These are phyloP conservation scores for Neurospora sp. DNA, from an alignment of 495 filamentous ascomycete genomes.

Conservation along the genomic window DNA sequence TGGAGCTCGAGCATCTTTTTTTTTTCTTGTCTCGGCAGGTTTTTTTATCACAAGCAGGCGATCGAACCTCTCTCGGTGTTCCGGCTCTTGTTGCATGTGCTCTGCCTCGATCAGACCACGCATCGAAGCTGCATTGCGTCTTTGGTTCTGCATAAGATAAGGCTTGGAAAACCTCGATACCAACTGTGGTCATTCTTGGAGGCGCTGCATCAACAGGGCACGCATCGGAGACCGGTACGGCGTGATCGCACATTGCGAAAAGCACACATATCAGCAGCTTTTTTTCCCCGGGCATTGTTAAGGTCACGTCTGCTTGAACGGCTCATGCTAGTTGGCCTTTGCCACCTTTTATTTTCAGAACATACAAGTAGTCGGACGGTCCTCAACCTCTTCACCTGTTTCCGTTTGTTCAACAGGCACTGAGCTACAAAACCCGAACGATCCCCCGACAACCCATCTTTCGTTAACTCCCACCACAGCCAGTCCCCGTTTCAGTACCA, in stretches of 20 bases:
- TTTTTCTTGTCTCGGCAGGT: not conserved
- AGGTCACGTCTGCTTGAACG: not conserved
- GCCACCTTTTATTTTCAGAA: not conserved
- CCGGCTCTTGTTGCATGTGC: not conserved
- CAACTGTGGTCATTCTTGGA: not conserved
- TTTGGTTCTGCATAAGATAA: not conserved
- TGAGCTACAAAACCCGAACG: not conserved
- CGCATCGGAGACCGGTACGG: not conserved
- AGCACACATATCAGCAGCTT: not conserved
- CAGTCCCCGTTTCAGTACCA: not conserved
- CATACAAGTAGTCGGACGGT: not conserved
- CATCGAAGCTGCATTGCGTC: not conserved
- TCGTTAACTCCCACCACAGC: not conserved
- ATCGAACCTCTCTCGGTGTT: not conserved
- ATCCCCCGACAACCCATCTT: not conserved
- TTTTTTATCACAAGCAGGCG: not conserved
- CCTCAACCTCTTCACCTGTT: not conserved
- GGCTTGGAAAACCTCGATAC: constrained; percentile 20
- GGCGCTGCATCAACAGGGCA: not conserved
- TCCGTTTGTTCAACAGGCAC: not conserved
- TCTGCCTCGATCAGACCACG: not conserved
- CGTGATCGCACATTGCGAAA: not conserved
- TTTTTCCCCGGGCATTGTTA: not conserved
- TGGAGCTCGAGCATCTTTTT: not conserved
- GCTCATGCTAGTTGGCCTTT: not conserved